phyloP scores from a whole-genome alignment of 169 alveolate genomes.

The Cryptosporidium felis region DNA sequence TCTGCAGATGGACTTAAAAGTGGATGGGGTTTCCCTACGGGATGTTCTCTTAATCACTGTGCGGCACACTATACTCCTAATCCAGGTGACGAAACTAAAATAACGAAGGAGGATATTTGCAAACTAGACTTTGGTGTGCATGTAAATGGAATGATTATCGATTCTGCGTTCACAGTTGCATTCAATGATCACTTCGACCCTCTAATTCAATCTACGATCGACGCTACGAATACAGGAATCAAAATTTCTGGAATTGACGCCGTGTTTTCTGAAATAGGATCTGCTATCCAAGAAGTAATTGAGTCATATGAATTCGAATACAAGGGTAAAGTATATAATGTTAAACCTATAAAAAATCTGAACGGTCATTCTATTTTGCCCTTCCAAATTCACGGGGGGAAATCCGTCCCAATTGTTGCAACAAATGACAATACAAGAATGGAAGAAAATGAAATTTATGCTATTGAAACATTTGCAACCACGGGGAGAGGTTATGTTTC shows the following conservation, averaged over 20 bases:
- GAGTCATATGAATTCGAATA: slow-evolving; percentile 96
- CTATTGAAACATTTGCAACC: slow-evolving; percentile 99
- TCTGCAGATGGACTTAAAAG: slow-evolving; percentile 94
- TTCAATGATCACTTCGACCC: slow-evolving; percentile 87
- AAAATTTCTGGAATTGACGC: slow-evolving; percentile 99
- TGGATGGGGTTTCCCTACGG: slow-evolving; percentile 99
- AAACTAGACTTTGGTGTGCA: slow-evolving; percentile 99
- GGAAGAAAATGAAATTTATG: slow-evolving; percentile 99
- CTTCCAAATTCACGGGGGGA: slow-evolving; percentile 97
- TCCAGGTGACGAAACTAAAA: slow-evolving; percentile 80
- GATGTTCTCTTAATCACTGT: slow-evolving; percentile 94
- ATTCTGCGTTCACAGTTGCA: slow-evolving; percentile 99
- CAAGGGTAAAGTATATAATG: slow-evolving; percentile 90
- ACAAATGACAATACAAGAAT: slow-evolving; percentile 90
- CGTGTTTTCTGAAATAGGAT: slow-evolving; percentile 96
- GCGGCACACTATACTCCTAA: slow-evolving; percentile 99
- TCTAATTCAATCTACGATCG: slow-evolving; percentile 94
- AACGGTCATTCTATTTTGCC: slow-evolving; percentile 98
- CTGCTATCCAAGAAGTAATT: slow-evolving; percentile 97
- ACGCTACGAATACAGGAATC: slow-evolving; percentile 99
- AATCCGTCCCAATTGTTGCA: slow-evolving; percentile 98
- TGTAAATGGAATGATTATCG: slow-evolving; percentile 98
- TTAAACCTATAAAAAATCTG: slow-evolving; percentile 95
- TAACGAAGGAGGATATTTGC: slow-evolving; percentile 92
- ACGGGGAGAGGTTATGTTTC: slow-evolving; percentile 95